Base-by-base conservation (phyloP, 768 basidiomycete species). In the button mushroom (Agaricus bisporus) region DNA sequence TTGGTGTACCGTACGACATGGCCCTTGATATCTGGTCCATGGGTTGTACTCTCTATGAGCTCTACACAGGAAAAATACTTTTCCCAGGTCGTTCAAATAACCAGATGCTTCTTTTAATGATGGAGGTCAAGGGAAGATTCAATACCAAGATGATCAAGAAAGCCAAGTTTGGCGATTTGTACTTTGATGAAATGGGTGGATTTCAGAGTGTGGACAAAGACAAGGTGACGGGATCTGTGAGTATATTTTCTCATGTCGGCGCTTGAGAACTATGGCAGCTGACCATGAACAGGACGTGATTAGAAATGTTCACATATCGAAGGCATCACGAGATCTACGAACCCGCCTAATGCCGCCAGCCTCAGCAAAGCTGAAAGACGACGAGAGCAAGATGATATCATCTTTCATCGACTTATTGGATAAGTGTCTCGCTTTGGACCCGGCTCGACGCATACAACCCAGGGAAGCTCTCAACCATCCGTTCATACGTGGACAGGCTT, bases 11-110 rank as follows among this genome's bases (percentile, higher is more conserved):
- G 0, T 98, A 98, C 62, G 97, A 98, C 70, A 84, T 88, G 6
- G 80, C 94, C 0, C 78, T 99, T 25, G 95, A 98, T 64, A 80
- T 97, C 28, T 98, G 97, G 97, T 95, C 94, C 8, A 85, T 95
- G 55, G 97, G 94, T 2, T 98, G 95, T 70, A 98, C 97, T 6
- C 75, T 99, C n/a, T 95, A 91, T 64, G 92, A 95, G 63, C 73
- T 95, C 14, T 95, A 93, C 71, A 94, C 93, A 1, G 93, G 92
- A 67, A 98, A 97, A 74, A 98, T 98, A 52, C 82, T 99, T 38
- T 92, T 98, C 68, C 97, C 97, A 0, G 95, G 95, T 11, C 83
- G 92, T 37, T 91, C 91, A 15, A 98, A 99, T 70, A 97, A 97
- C 64, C 95, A 98, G 63, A 98, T 98, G 95, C 75, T 98, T 17